These are phyloP conservation scores for Mentha longifolia DNA, from an alignment of 257 asterid genomes.

Conservation along the genomic window DNA sequence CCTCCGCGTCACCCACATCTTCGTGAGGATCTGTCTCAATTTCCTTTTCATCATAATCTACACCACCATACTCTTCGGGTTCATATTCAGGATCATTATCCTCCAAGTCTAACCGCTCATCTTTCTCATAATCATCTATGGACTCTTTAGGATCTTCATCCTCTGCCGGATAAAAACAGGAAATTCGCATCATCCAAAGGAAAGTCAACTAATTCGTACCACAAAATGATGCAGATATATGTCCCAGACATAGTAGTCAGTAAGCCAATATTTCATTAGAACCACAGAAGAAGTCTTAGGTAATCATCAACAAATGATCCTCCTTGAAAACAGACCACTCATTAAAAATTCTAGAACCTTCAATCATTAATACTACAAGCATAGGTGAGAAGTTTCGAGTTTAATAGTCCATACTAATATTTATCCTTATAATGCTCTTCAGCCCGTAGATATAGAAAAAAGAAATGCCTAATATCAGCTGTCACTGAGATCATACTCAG, in stretches of 20 bases:
- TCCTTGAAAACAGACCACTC: neutral
- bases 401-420: conserved; percentile 2
- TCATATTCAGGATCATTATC: conserved; percentile 97
- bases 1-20: conserved; percentile 63
- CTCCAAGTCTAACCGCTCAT: conserved; percentile 91
- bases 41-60: conserved; percentile 90
- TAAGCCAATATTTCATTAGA: conserved; percentile 9
- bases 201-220: conserved; percentile 39
- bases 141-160: conserved; percentile 61
- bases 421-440: conserved; percentile 15
- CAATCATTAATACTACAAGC: conserved; percentile 2
- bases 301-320: conserved; percentile 13
- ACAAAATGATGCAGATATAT: conserved; percentile 29
- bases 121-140: conserved; percentile 78
- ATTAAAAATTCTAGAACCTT: neutral
- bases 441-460: neutral
- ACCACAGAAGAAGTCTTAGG: conserved; percentile 2
- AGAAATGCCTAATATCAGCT: conserved; percentile 3
- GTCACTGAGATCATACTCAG: conserved; percentile 3
- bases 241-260: conserved; percentile 7
- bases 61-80: conserved; percentile 83
- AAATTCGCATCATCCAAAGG: conserved; percentile 39
- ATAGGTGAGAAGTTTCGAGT: neutral
- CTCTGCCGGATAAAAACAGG: conserved; percentile 57
- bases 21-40: conserved; percentile 71